Evolutionary conservation across 2,329 filamentous ascomycete species (phyloP).

Genomic region (Trichophyton simii): DNA sequence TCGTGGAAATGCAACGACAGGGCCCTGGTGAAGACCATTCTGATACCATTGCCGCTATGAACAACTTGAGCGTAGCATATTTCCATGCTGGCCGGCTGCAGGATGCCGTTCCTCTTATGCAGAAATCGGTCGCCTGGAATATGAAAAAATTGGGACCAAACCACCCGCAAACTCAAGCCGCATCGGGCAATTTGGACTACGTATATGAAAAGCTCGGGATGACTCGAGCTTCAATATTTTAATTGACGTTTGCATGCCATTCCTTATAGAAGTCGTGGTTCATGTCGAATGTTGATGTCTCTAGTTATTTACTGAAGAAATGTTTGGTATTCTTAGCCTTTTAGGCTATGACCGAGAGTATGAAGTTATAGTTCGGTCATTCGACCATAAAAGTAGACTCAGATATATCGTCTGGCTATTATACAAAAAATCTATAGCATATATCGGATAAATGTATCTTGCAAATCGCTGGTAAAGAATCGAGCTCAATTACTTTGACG

Average conservation of each 20-base stretch:
- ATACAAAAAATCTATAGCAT: neutral
- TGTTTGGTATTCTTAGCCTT: neutral
- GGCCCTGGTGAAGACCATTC: neutral
- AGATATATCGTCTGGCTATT: neutral
- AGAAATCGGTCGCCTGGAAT: neutral
- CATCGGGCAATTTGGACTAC: neutral
- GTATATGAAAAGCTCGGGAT: neutral
- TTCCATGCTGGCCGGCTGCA: neutral
- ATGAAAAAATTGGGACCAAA: neutral
- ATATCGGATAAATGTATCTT: slow-evolving; percentile 7
- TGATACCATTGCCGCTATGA: neutral
- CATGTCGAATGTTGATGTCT: neutral
- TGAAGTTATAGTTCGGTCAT: too few species aligned
- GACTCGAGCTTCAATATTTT: neutral
- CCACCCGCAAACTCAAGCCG: neutral
- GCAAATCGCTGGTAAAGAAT: neutral
- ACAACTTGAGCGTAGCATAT: neutral
- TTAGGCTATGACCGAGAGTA: neutral
- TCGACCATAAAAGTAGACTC: neutral
- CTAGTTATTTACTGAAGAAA: neutral
- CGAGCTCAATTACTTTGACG: neutral
- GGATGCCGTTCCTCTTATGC: neutral
- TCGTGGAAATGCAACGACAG: neutral
- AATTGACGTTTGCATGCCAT: neutral
- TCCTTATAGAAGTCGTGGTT: neutral